Evolutionary conservation across 78 protist genomes (phyloP).

Genomic region (Emiliania huxleyi): DNA sequence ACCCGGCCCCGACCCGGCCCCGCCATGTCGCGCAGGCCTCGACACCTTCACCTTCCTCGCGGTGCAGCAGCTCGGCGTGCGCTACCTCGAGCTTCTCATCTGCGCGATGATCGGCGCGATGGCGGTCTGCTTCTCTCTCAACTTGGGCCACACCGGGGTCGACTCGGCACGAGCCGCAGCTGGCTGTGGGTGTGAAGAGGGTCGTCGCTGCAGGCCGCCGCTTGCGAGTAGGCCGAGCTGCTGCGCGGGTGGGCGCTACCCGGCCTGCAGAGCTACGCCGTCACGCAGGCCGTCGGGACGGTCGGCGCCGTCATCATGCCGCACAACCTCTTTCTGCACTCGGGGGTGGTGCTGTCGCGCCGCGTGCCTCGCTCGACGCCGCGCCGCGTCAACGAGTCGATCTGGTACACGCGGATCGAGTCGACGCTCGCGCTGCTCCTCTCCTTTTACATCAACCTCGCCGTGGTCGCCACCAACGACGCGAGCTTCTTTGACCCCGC

Average conservation of each 20-base stretch:
- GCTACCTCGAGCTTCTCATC: slow-evolving; percentile 23
- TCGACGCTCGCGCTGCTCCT: slow-evolving; percentile 55
- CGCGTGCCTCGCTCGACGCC: background rate
- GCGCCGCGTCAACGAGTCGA: slow-evolving; percentile 46
- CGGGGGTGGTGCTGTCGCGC: slow-evolving; percentile 67
- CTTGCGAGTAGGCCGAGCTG: too few species aligned
- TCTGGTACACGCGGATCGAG: slow-evolving; percentile 68
- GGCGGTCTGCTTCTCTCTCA: background rate
- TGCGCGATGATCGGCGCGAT: background rate
- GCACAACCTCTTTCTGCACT: slow-evolving; percentile 78
- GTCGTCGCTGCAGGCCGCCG: too few species aligned
- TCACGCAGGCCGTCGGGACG: slow-evolving; percentile 67
- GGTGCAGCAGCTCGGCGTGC: slow-evolving; percentile 25
- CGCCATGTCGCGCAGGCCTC: too few species aligned
- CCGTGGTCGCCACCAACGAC: slow-evolving; percentile 58
- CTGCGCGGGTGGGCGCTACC: background rate
- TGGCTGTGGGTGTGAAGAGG: too few species aligned
- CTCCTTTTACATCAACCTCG: slow-evolving; percentile 71
- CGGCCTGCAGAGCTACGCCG: background rate
- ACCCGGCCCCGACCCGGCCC: too few species aligned
- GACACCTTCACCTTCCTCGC: slow-evolving; percentile 46
- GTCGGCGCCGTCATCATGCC: slow-evolving; percentile 87
- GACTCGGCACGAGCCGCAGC: background rate
- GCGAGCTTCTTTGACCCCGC: background rate
- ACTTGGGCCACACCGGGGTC: background rate